A percentile compares a stretch with the other conserved stretches of the same genome.
These are phyloP conservation scores for Sarocladium kiliense DNA, from an alignment of 2,329 filamentous ascomycete species.

Conservation along the genomic window DNA sequence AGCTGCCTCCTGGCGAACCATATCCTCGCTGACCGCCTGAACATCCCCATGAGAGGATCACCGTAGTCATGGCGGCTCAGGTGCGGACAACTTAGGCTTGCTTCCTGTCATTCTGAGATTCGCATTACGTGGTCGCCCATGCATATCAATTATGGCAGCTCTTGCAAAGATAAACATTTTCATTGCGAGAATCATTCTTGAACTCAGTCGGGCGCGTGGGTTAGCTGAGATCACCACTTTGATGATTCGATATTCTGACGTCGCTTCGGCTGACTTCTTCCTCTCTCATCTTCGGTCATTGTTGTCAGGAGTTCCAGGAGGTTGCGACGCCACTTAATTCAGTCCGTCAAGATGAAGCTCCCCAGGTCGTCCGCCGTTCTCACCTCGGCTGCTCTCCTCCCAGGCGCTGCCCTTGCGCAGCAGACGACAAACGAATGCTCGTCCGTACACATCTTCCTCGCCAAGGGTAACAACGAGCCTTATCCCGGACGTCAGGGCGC, in stretches of 20 bases:
- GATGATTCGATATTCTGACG: too few relatives aligned
- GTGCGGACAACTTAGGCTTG: too few relatives aligned
- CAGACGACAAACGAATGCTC: conserved; percentile 11
- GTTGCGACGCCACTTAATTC: background rate
- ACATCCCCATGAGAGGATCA: too few relatives aligned
- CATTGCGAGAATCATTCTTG: too few relatives aligned
- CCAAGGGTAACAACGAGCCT: conserved; percentile 23
- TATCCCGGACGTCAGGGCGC: conserved; percentile 23
- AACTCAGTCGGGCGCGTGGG: too few relatives aligned
- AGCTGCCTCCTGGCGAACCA: background rate
- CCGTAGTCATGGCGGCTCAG: too few relatives aligned
- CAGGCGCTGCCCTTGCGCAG: background rate
- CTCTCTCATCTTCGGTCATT: background rate
- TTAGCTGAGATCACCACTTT: too few relatives aligned
- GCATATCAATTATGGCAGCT: too few relatives aligned
- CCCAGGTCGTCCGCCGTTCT: background rate
- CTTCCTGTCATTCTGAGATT: too few relatives aligned
- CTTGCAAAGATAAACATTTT: too few relatives aligned
- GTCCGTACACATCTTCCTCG: conserved; percentile 23
- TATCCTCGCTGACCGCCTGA: too few relatives aligned
- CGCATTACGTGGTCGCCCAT: too few relatives aligned
- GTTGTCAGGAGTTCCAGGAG: background rate
- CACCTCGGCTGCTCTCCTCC: background rate
- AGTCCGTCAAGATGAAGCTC: conserved; percentile 2
- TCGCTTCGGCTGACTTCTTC: background rate